Evolutionary conservation across 495 filamentous ascomycete genomes (phyloP), one percentile per base, ranked within the genome.

Genomic region (Neurospora tetrasperma): DNA sequence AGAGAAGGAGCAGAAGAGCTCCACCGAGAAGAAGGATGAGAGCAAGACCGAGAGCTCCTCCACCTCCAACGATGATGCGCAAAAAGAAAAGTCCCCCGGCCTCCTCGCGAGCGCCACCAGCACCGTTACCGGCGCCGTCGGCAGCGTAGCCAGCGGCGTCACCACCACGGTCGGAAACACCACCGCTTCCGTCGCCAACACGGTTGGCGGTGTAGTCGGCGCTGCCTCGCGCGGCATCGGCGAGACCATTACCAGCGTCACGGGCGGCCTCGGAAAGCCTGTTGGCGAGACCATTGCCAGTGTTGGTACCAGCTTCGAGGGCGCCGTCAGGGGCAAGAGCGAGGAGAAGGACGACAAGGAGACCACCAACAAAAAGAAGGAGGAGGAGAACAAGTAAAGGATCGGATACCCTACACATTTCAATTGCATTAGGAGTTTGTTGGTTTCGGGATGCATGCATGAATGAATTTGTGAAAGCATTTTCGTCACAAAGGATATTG

Each of bases 111-210:
- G 23, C 54, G 54, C 54, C 54, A 62, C 54, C 54, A 62, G 54
- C 54, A 62, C 54, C 66, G 81, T 91, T 11, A 88, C 90, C 7
- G 91, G 90, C 72, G 89, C 90, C 11, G 88, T 86, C 69, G 88
- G 89, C 44, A 82, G 86, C 42, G 90, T 90, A 8, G 80, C 92
- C 6, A 89, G 88, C 43, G 90, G 81, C 1, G 72, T 84, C 11
- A 84, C 84, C 70, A 88, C 88, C 78, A 85, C 84, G 0, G 85
- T 85, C 40, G 85, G 85, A 44, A 87, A 84, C 43, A 77, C 86
- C 35, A 86, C 89, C 3, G 88, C 89, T 72, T 93, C 91, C 1
- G 87, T 89, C 9, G 91, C 91, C 39, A 89, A 90, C 72, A 93
- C 91, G 2, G 87, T 89, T 8, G 91, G 91, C 39, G 89, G 88